Evolutionary conservation across 257 asterid genomes (phyloP).

Genomic region (Schizonepeta tenuifolia): DNA sequence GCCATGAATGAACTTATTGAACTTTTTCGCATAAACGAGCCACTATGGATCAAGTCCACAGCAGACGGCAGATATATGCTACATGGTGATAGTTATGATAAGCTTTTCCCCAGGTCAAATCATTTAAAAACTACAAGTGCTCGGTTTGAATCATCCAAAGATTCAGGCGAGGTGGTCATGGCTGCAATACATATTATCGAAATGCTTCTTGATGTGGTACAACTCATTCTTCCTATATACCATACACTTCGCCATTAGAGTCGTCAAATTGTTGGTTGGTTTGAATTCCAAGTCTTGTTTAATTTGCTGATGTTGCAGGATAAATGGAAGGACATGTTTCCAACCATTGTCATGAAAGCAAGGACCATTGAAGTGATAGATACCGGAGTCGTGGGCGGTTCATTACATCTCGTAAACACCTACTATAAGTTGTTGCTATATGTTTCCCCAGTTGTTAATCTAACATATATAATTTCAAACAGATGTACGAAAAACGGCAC

Average conservation of each 20-base stretch:
- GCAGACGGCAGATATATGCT: constrained; percentile 48
- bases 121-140: constrained; percentile 43
- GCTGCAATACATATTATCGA: constrained; percentile 50
- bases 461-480: no score
- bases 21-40: constrained; percentile 58
- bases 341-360: constrained; percentile 58
- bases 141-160: constrained; percentile 72
- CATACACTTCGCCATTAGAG: not conserved
- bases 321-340: constrained; percentile 67
- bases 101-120: constrained; percentile 47
- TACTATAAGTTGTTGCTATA: constrained; percentile 11
- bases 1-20: constrained; percentile 64
- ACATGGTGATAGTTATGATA: constrained; percentile 57
- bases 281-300: not conserved
- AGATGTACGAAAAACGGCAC: constrained; percentile 75
- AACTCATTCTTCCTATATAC: not conserved
- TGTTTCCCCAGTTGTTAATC: no score
- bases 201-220: constrained; percentile 65
- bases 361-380: constrained; percentile 53
- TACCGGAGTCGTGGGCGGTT: constrained; percentile 50
- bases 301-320: constrained; percentile 44
- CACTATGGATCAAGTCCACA: constrained; percentile 57
- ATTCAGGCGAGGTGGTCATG: constrained; percentile 61
- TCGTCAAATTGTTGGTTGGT: not conserved
- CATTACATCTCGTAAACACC: constrained; percentile 51